Percentiles rank a stretch among this genome's conserved stretches.
Conservation (phyloP, 306 rosid species). For the Prinsepia uniflora region DNA sequence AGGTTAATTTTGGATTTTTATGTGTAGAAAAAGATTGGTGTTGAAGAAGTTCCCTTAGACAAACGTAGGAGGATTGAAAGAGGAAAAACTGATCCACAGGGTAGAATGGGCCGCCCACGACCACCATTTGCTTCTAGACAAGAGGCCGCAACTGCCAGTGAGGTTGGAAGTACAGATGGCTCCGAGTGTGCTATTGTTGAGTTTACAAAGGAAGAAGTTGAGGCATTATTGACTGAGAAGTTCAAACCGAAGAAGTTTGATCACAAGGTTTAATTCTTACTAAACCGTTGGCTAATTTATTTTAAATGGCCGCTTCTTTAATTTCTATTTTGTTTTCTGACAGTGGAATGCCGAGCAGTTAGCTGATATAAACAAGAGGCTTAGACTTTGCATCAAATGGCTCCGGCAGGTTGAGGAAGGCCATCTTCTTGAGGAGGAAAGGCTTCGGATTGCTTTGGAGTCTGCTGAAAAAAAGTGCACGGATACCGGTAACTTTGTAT, state of each 20-base stretch:
- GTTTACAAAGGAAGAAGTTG: constrained; percentile 68
- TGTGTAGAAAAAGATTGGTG: constrained; percentile 48
- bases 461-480: constrained; percentile 58
- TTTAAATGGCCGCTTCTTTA: background rate
- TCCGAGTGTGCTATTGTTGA: constrained; percentile 38
- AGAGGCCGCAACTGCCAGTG: constrained; percentile 34
- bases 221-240: constrained; percentile 63
- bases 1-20: constrained; percentile 5
- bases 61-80: constrained; percentile 61
- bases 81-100: constrained; percentile 40
- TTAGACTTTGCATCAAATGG: constrained; percentile 71
- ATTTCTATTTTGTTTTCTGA: constrained; percentile 14
- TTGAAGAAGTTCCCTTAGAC: constrained; percentile 50
- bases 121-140: constrained; percentile 32
- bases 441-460: constrained; percentile 53
- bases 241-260: constrained; percentile 53
- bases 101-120: constrained; percentile 8
- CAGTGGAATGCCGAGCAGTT: constrained; percentile 63
- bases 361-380: constrained; percentile 53
- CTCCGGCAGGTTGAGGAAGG: constrained; percentile 53
- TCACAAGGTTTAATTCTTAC: constrained; percentile 47
- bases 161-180: constrained; percentile 33
- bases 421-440: constrained; percentile 53
- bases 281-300: background rate
- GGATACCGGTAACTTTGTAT: constrained; percentile 50